These are phyloP conservation scores for Polytrichum commune DNA, from an alignment of 225 moss, liverwort and hornwort genomes.

Conservation along the genomic window DNA sequence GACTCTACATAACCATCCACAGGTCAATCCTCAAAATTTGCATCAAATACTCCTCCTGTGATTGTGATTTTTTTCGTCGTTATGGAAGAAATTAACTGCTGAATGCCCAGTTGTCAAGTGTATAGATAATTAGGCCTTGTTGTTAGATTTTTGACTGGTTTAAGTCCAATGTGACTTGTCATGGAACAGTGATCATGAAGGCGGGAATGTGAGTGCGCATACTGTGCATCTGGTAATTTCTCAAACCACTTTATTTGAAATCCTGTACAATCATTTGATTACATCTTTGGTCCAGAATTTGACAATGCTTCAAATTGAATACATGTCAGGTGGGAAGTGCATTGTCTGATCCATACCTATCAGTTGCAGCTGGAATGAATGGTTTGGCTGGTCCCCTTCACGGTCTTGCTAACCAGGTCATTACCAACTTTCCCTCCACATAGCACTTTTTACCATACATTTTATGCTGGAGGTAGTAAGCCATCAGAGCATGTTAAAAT, in stretches of 20 bases:
- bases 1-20: slow-evolving; percentile 60
- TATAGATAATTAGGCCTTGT: no score
- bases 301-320: no score
- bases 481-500: no score
- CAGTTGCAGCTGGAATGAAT: slow-evolving; percentile 91
- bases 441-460: neutral
- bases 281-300: neutral
- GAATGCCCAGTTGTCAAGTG: no score
- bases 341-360: slow-evolving; percentile 81
- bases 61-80: no score
- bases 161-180: neutral
- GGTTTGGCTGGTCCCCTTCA: slow-evolving; percentile 89
- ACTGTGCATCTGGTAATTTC: slow-evolving; percentile 53
- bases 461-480: no score
- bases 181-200: slow-evolving; percentile 50
- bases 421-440: neutral
- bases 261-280: neutral
- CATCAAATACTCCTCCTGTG: neutral
- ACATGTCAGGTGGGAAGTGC: slow-evolving; percentile 72
- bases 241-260: neutral
- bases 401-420: slow-evolving; percentile 88
- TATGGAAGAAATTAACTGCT: no score
- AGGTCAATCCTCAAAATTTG: slow-evolving; percentile 17
- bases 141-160: no score
- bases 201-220: slow-evolving; percentile 64